These are phyloP conservation scores for Pleurotus tuber-regium DNA, from an alignment of 768 basidiomycete genomes.

Conservation along the genomic window DNA sequence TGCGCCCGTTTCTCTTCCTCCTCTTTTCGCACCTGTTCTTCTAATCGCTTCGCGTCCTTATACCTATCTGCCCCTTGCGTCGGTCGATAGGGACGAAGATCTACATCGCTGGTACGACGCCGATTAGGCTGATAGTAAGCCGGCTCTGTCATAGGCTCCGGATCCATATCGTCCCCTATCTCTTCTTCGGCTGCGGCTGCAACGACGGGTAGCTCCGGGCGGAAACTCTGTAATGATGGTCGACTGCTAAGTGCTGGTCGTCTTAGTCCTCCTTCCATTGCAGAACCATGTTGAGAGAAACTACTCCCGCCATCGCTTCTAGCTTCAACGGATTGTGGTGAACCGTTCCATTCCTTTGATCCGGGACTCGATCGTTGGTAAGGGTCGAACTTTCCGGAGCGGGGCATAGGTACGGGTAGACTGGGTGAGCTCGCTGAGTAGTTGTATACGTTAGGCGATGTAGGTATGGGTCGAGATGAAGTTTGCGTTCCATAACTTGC, in stretches of 20 bases:
- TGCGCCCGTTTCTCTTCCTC: conserved; percentile 1
- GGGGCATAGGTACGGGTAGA: conserved; percentile 2
- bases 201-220: conserved; percentile 3
- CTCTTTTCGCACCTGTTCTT: conserved; percentile 5
- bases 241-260: conserved; percentile 7
- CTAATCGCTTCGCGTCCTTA: conserved; percentile 1
- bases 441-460: conserved; percentile 5
- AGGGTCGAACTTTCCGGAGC: not conserved
- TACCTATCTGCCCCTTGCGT: not conserved
- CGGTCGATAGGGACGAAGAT: conserved; percentile 4
- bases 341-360: conserved; percentile 6
- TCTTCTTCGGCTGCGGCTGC: conserved; percentile 2
- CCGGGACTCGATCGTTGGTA: conserved; percentile 5
- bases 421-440: conserved; percentile 1
- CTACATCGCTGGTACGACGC: conserved; percentile 4
- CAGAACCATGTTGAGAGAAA: conserved; percentile 1
- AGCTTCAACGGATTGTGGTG: not conserved
- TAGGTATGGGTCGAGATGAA: not conserved
- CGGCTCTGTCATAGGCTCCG: not conserved
- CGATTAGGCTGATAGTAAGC: not conserved
- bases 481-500: conserved; percentile 1
- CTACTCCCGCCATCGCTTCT: conserved; percentile 1
- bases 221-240: conserved; percentile 6
- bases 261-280: not conserved
- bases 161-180: conserved; percentile 5